Percentiles rank a stretch among this genome's conserved stretches.
These are phyloP conservation scores for Xylaria sp. DNA, from an alignment of 495 filamentous ascomycete genomes.

Conservation along the genomic window DNA sequence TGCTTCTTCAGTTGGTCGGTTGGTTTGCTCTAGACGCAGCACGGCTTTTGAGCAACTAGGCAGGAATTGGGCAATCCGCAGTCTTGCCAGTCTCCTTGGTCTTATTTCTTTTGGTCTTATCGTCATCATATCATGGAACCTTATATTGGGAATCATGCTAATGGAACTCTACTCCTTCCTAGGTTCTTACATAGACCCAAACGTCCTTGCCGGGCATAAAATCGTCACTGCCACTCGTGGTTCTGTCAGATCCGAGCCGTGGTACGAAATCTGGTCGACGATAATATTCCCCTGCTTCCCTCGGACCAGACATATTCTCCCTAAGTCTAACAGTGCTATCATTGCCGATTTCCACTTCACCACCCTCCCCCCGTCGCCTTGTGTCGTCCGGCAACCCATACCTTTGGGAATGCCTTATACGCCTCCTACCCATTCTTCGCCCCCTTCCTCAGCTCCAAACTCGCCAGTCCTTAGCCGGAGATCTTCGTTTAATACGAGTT, in stretches of 20 bases:
- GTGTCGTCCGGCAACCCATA: constrained; percentile 41
- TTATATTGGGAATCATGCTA: constrained; percentile 39
- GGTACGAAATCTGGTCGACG: constrained; percentile 35
- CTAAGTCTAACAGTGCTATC: constrained; percentile 35
- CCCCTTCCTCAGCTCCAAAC: constrained; percentile 70
- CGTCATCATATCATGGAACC: constrained; percentile 37
- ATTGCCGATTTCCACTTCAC: constrained; percentile 30
- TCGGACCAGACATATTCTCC: constrained; percentile 30
- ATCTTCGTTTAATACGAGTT: constrained; percentile 58
- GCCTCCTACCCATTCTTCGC: constrained; percentile 82
- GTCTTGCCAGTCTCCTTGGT: background rate
- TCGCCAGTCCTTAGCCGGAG: constrained; percentile 67
- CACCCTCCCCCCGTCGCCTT: constrained; percentile 32
- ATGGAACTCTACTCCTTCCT: constrained; percentile 35
- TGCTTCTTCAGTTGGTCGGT: background rate
- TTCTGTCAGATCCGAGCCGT: constrained; percentile 30
- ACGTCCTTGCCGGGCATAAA: constrained; percentile 28
- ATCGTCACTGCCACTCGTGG: constrained; percentile 25
- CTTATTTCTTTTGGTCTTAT: background rate
- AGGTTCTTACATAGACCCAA: constrained; percentile 36
- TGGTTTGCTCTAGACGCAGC: constrained; percentile 14
- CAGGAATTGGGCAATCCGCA: background rate
- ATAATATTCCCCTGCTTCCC: constrained; percentile 40
- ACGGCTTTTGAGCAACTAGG: background rate
- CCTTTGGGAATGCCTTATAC: constrained; percentile 85